Evolutionary conservation across 768 basidiomycete species (phyloP), one percentile per base, ranked within the genome.

Genomic region (Cystofilobasidium bisporidii): DNA sequence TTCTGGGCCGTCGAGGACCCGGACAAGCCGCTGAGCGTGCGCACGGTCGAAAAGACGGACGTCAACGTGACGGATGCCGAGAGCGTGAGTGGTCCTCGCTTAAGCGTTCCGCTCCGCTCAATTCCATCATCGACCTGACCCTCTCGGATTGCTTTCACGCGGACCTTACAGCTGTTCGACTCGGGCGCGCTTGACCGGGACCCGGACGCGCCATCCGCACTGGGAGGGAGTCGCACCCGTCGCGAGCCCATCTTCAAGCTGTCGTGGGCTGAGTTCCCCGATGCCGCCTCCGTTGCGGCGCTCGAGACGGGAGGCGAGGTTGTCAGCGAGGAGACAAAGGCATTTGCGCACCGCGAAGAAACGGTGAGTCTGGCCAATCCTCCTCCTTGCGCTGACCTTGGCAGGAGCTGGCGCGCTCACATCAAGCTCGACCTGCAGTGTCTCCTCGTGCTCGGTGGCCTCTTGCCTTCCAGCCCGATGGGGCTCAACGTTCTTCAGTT

Each of bases 161-260:
- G 20, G 26, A 36, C 36, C 53, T 58, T 18, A 45, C 28, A 77
- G 47, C 70, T 80, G 0, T 79, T 79, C 68, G 74, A 75, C 40
- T 72, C 77, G 24, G 77, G 77, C 8, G 75, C 72, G 1, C 71
- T 78, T 57, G 61, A 61, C 28, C 40, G 71, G 65, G 45, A 66
- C 48, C 60, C 60, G 11, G 38, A 41, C 28, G 60, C 41, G 2
- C 60, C 60, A 15, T 41, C 47, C 8, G 14, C 55, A 18, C 18
- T 9, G n/a, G 30, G 67, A 40, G 59, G 72, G 72, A 12, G 73
- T 22, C 9, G 14, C 28, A 26, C 53, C 3, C 53, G 77, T 26
- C 74, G 85, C 71, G 90, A 92, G 72, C 88, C 91, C 5, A 83
- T 96, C 40, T 91, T 88, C 81, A 91, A 88, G 74, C 79, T 93